phyloP scores from a whole-genome alignment of 768 basidiomycete genomes.

The Mycena metata region DNA sequence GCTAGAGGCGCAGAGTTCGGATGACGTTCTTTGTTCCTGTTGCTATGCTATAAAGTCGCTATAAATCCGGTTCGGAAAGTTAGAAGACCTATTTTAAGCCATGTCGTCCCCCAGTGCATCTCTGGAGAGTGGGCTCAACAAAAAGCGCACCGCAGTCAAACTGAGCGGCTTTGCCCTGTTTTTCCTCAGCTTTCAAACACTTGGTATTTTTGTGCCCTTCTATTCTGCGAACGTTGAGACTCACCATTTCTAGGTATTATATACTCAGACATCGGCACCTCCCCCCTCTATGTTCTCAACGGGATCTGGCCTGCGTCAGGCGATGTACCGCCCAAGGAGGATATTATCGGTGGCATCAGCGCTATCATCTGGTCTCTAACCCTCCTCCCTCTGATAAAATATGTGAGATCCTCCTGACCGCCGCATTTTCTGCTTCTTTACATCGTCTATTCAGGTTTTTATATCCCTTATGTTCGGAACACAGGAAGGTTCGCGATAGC shows the following conservation, averaged over 20 bases:
- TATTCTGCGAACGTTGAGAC: neutral
- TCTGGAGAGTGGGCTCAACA: conserved; percentile 45
- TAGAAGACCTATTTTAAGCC: conserved; percentile 1
- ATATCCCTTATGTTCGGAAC: conserved; percentile 66
- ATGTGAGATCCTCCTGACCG: conserved; percentile 52
- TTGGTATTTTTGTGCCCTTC: conserved; percentile 39
- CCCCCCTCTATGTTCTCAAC: conserved; percentile 74
- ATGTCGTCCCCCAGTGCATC: conserved; percentile 39
- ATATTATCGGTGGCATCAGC: conserved; percentile 72
- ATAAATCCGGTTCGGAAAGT: conserved; percentile 2
- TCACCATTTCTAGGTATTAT: conserved; percentile 55
- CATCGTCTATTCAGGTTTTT: conserved; percentile 62
- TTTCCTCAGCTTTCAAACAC: conserved; percentile 51
- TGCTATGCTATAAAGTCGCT: too few species aligned
- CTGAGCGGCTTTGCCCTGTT: conserved; percentile 49
- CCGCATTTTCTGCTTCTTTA: conserved; percentile 49
- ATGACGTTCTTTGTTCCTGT: too few species aligned
- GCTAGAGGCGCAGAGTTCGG: too few species aligned
- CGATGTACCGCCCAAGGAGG: conserved; percentile 65
- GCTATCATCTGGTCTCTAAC: conserved; percentile 77
- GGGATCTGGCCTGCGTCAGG: conserved; percentile 70
- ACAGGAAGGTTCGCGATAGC: conserved; percentile 56
- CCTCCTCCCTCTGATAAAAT: conserved; percentile 73
- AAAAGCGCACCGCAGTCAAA: conserved; percentile 49
- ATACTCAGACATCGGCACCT: conserved; percentile 68